phyloP scores from a whole-genome alignment of 2,329 filamentous ascomycete genomes.

The Calonectria pteridis region DNA sequence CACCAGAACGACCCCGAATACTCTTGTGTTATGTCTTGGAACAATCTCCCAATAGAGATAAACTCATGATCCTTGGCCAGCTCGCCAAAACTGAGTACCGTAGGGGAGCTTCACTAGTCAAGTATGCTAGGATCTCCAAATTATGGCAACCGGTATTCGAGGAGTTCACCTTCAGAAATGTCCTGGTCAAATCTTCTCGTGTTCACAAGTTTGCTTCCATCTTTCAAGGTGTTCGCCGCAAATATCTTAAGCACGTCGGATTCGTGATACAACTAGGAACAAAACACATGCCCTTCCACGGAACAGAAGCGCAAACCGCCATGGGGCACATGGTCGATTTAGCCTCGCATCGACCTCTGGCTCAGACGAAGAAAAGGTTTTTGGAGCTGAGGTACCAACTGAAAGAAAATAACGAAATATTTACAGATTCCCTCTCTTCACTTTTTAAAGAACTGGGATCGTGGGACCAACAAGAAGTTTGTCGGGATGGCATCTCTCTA shows the following conservation, averaged over 20 bases:
- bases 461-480: background rate
- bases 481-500: background rate
- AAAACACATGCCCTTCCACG: background rate
- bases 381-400: background rate
- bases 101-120: background rate
- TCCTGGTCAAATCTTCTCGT: background rate
- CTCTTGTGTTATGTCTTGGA: background rate
- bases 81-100: background rate
- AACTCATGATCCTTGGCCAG: background rate
- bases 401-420: background rate
- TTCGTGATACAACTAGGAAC: background rate
- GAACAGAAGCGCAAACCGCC: background rate
- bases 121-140: background rate
- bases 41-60: background rate
- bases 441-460: background rate
- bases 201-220: background rate
- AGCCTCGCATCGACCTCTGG: background rate
- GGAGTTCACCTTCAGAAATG: background rate
- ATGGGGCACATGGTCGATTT: background rate
- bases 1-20: too few species aligned
- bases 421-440: background rate
- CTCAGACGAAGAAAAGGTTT: background rate
- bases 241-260: background rate
- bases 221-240: background rate
- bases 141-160: conserved; percentile 19